These are phyloP conservation scores for Sugiyamaella grinbergsii DNA, from an alignment of 1,139 yeast species.

Conservation along the genomic window DNA sequence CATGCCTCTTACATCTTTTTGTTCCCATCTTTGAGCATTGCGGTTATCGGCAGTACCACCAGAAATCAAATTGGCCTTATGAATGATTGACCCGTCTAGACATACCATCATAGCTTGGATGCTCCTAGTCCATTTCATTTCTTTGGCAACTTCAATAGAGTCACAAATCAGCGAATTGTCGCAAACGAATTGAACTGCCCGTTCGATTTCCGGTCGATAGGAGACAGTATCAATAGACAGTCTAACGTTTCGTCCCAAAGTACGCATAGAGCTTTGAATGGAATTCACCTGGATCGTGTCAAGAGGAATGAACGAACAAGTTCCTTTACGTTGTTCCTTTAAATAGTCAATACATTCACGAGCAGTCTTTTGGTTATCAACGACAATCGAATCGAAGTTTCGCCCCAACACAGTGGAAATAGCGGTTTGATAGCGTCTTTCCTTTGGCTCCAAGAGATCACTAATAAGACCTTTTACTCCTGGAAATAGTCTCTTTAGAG, in stretches of 20 bases:
- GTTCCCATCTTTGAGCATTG: slow-evolving; percentile 64
- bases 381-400: slow-evolving; percentile 79
- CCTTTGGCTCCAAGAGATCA: slow-evolving; percentile 79
- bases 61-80: slow-evolving; percentile 87
- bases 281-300: slow-evolving; percentile 71
- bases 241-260: slow-evolving; percentile 56
- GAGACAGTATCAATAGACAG: slow-evolving; percentile 71
- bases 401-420: slow-evolving; percentile 78
- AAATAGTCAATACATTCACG: slow-evolving; percentile 79
- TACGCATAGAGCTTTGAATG: slow-evolving; percentile 58
- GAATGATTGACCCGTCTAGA: slow-evolving; percentile 80
- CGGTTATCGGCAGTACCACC: slow-evolving; percentile 63
- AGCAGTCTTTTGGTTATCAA: slow-evolving; percentile 74
- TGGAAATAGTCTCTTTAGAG: slow-evolving; percentile 70
- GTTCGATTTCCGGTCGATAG: slow-evolving; percentile 67
- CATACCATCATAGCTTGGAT: slow-evolving; percentile 74
- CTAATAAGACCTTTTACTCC: slow-evolving; percentile 79
- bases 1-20: slow-evolving; percentile 60
- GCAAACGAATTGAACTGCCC: slow-evolving; percentile 79
- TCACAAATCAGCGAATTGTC: slow-evolving; percentile 85
- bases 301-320: slow-evolving; percentile 84
- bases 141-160: slow-evolving; percentile 64
- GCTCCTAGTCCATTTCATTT: slow-evolving; percentile 66
- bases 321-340: slow-evolving; percentile 84
- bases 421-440: slow-evolving; percentile 73